Evolutionary conservation across 176 grass and related monocot species (phyloP), one percentile per base, ranked within the genome.

Genomic region (Lolium multiflorum): DNA sequence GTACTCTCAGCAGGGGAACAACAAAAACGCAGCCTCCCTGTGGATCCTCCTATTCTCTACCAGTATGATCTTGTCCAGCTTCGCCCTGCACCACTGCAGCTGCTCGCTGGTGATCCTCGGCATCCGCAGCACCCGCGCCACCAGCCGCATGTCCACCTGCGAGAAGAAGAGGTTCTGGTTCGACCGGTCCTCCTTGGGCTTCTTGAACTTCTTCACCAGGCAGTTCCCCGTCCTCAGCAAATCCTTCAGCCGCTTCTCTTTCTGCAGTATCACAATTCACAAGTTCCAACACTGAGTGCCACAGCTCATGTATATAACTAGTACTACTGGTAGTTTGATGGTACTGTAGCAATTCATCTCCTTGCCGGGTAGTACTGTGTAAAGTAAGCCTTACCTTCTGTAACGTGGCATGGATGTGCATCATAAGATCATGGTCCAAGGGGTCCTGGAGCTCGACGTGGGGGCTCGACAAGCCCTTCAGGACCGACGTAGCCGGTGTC

Each of bases 171-270:
- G 90, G 82, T 91, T 89, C 86, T 90, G 87, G 87, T 98, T 92
- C 28, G 92, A 84, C 64, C 92, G 77, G 63, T 94, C 97, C 84
- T 98, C 94, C 87, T 90, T 96, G 21, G 97, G 94, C 80, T 90
- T 98, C 85, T 98, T 96, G 82, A 98, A 94, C 88, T 98, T 98
- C 85, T 98, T 98, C 31, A 98, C 94, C 0, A 98, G 44, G 87
- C 97, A 98, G 85, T 98, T 98, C 7, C 97, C 94, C 0, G 92
- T 98, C 81, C 91, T 81, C 87, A 98, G 74, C 71, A 92, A 81
- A 84, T 98, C 97, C 86, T 94, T 98, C 71, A 98, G 78, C 80
- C 83, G 94, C 87, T 94, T 98, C 38, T 94, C 91, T 85, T 96
- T 98, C 97, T 98, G 90, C 84, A 75, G 0, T 2, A 13, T 51